Conservation (phyloP, 129 eudicot species). For the Tagetes patula region DNA sequence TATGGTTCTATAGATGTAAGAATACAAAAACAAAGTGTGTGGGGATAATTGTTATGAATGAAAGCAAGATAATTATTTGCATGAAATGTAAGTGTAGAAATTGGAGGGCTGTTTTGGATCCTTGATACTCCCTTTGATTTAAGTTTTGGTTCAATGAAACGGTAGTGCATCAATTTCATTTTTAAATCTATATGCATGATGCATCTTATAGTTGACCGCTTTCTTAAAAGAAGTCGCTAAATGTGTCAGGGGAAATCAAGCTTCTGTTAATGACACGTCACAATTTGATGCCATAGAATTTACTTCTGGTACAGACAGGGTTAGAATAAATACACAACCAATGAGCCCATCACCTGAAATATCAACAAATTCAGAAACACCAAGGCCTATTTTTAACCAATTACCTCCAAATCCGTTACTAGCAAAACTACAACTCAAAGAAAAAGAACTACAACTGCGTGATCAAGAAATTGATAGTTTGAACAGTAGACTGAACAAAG, state of each 20-base stretch:
- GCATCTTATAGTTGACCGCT: background rate
- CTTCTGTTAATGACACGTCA: slow-evolving; percentile 16
- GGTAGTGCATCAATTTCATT: background rate
- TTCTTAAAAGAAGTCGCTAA: slow-evolving; percentile 3
- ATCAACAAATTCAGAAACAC: slow-evolving; percentile 5
- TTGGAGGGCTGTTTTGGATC: background rate
- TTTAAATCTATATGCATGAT: slow-evolving; percentile 3
- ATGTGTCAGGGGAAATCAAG: slow-evolving; percentile 29
- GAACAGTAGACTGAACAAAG: slow-evolving; percentile 23
- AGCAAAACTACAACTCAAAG: slow-evolving; percentile 22
- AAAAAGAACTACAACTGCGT: slow-evolving; percentile 23
- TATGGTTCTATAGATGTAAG: background rate
- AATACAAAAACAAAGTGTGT: background rate
- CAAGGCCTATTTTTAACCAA: background rate
- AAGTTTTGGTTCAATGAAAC: background rate
- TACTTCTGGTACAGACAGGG: slow-evolving; percentile 12
- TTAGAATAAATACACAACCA: slow-evolving; percentile 1
- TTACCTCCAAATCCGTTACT: slow-evolving; percentile 19
- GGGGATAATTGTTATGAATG: background rate
- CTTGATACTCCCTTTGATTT: background rate
- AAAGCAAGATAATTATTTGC: background rate
- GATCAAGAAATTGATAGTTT: slow-evolving; percentile 25
- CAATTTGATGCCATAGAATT: background rate
- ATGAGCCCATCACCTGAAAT: background rate
- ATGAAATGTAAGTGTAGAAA: slow-evolving; percentile 1